Evolutionary conservation across 768 basidiomycete species (phyloP).

Genomic region (Heimioporus sp.): DNA sequence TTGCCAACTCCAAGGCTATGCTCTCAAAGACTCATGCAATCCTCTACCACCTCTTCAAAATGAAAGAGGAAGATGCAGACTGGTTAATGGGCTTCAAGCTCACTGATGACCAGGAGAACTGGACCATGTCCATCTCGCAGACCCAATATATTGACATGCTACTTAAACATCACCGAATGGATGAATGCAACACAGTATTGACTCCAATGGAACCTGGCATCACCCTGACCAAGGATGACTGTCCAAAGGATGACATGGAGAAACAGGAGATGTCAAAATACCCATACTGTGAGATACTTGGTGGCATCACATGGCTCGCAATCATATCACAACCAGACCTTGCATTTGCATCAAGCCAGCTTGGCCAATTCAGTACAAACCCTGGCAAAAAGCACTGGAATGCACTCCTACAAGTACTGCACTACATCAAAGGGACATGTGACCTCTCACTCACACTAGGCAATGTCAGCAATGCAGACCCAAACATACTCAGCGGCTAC

Average conservation of each 20-base stretch:
- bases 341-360: neutral
- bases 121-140: too few relatives aligned
- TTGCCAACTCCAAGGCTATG: neutral
- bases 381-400: constrained; percentile 8
- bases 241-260: neutral
- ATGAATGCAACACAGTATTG: neutral
- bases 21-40: too few relatives aligned
- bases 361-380: neutral
- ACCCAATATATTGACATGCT: too few relatives aligned
- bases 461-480: constrained; percentile 15
- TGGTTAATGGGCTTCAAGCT: too few relatives aligned
- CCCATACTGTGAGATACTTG: neutral
- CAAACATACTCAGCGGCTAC: constrained; percentile 20
- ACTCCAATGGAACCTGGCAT: neutral
- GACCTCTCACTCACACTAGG: neutral
- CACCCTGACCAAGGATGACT: neutral
- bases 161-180: too few relatives aligned
- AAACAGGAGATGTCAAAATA: neutral
- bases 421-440: constrained; percentile 2
- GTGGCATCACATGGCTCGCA: neutral
- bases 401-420: constrained; percentile 11
- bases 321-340: neutral
- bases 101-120: too few relatives aligned
- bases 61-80: too few relatives aligned
- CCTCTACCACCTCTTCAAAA: too few relatives aligned